Evolutionary conservation across 306 rosid genomes (phyloP), one percentile per base, ranked within the genome.

Genomic region (Rosa multiflora): DNA sequence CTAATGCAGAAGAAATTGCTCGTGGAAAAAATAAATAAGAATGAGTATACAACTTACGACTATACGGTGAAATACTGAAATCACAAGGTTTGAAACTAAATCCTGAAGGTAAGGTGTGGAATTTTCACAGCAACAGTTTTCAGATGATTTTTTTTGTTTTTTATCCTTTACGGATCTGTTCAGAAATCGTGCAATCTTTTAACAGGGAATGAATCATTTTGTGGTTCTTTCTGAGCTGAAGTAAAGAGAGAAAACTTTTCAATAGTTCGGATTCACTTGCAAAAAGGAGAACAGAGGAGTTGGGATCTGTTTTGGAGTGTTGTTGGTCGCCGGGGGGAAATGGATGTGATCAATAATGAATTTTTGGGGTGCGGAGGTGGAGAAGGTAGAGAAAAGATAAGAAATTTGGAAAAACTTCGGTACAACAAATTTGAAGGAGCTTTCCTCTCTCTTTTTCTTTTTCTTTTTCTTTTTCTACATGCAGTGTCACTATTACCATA

Each of bases 61-160:
- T n/a, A 35, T 29, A 71, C 10, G 20, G 15, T 48, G 13, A 49
- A 49, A 12, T 49, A 10, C 55, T 49, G 18, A 49, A 52, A 70
- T 70, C 21, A 70, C 7, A 51, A 73, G 47, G 49, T 73, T n/a
- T 52, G 26, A 73, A 52, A 73, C 68, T 29, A 59, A 21, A 61
- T 61, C 23, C 32, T 59, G 37, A 8, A 59, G 15, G 37, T 18
- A 29, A 13, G 67, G 67, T 10, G 18, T 29, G 67, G 17, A 62
- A 26, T n/a, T 58, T 35, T 9, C 35, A 21, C 14, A 23, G 15
- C 14, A 55, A 55, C 61, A 51, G 6, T 51, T 32, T 32, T 32
- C 37, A 2, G 37, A 32, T 32, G 37, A 32, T 32, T 32, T 32
- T 32, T 32, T 32, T 32, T 32, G 37, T 32, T 32, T 32, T 32